Percentiles rank a stretch among this genome's conserved stretches.
Conservation (phyloP, 1,139 yeast genomes). For the Meyerozyma athensensis region DNA sequence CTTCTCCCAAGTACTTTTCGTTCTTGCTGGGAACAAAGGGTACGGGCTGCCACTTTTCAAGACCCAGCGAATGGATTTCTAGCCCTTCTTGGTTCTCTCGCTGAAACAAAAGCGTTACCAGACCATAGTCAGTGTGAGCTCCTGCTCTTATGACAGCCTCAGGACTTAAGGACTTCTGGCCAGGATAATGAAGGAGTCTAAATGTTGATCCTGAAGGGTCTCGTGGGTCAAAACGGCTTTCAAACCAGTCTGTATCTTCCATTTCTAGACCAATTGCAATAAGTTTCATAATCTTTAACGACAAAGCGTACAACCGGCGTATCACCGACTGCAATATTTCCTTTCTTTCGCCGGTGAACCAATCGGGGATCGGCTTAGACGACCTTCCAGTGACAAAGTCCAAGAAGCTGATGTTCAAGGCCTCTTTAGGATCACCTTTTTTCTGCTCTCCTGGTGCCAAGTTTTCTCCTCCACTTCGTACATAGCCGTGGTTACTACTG, state of each 20-base stretch:
- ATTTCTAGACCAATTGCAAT: conserved; percentile 59
- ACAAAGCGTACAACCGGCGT: conserved; percentile 39
- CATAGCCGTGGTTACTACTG: conserved; percentile 57
- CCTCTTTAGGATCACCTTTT: conserved; percentile 62
- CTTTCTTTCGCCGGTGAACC: conserved; percentile 33
- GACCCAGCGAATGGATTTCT: conserved; percentile 54
- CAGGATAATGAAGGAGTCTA: conserved; percentile 68
- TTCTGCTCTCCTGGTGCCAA: conserved; percentile 46
- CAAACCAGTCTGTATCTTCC: conserved; percentile 59
- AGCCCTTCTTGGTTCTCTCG: conserved; percentile 68
- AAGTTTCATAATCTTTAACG: conserved; percentile 39
- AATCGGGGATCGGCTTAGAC: conserved; percentile 33
- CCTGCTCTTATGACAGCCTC: conserved; percentile 69
- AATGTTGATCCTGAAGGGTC: conserved; percentile 57
- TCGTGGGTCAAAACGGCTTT: conserved; percentile 47
- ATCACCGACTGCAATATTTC: conserved; percentile 28
- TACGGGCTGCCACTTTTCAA: conserved; percentile 59
- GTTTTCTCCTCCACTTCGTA: conserved; percentile 56
- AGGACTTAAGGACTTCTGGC: conserved; percentile 47
- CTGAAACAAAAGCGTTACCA: conserved; percentile 67
- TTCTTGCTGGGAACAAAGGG: conserved; percentile 42
- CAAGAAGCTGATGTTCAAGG: conserved; percentile 41
- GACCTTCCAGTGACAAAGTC: conserved; percentile 37
- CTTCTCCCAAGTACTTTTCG: conserved; percentile 34
- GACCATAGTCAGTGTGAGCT: conserved; percentile 82